A percentile compares a stretch with the other conserved stretches of the same genome.
phyloP scores from a whole-genome alignment of 306 rosid species.

The Fragaria iinumae region DNA sequence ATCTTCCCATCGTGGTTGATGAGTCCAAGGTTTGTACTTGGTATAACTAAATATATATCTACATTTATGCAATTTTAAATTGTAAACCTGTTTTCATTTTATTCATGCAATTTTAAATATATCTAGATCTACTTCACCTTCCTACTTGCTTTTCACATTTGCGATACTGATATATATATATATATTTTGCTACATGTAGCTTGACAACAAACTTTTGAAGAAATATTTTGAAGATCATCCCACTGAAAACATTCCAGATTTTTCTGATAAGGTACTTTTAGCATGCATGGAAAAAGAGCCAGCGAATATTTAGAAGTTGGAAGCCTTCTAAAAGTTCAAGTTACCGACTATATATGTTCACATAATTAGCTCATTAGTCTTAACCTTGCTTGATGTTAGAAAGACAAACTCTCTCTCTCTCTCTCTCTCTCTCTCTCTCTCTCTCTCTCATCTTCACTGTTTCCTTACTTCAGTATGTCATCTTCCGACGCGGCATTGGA shows the following conservation, averaged over 20 bases:
- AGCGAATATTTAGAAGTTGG: not conserved
- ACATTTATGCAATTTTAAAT: not conserved
- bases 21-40: slow-evolving; percentile 71
- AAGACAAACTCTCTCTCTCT: not conserved
- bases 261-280: slow-evolving; percentile 72
- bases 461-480: slow-evolving; percentile 59
- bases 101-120: not conserved
- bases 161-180: not conserved
- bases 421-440: not conserved
- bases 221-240: slow-evolving; percentile 68
- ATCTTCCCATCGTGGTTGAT: slow-evolving; percentile 91
- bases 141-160: slow-evolving; percentile 27
- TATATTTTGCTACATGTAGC: slow-evolving; percentile 49
- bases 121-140: slow-evolving; percentile 13
- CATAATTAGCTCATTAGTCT: not conserved
- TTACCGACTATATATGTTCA: not conserved
- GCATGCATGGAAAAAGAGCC: not conserved
- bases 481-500: slow-evolving; percentile 91
- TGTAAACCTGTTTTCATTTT: not conserved
- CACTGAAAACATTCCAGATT: slow-evolving; percentile 65
- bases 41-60: slow-evolving; percentile 13
- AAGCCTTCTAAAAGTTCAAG: not conserved
- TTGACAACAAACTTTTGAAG: slow-evolving; percentile 77
- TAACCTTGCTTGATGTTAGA: no score
- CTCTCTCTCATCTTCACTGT: not conserved